These are phyloP conservation scores for Diaporthe capsici DNA, from an alignment of 2,329 filamentous ascomycete genomes.

Conservation along the genomic window DNA sequence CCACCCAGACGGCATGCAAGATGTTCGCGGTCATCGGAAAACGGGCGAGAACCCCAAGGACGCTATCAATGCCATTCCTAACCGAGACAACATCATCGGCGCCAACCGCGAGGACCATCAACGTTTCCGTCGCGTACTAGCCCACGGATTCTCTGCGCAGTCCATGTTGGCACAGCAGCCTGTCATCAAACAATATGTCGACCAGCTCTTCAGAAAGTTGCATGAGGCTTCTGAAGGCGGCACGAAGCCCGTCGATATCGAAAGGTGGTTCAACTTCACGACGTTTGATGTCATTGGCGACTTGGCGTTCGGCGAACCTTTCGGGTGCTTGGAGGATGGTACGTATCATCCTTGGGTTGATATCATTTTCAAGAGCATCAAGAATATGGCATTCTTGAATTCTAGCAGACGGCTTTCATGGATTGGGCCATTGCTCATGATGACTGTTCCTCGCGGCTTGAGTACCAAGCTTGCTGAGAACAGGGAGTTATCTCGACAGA, in stretches of 20 bases:
- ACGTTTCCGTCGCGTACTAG: conserved; percentile 16
- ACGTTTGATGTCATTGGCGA: conserved; percentile 53
- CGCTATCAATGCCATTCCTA: neutral
- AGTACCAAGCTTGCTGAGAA: conserved; percentile 9
- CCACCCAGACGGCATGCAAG: conserved; percentile 14
- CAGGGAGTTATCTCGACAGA: conserved; percentile 7
- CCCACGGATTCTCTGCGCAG: conserved; percentile 29
- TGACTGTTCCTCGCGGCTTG: conserved; percentile 18
- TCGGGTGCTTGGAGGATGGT: conserved; percentile 51
- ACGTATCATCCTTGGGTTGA: conserved; percentile 48
- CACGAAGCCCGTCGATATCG: conserved; percentile 45
- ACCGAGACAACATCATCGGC: conserved; percentile 16
- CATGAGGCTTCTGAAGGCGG: conserved; percentile 36
- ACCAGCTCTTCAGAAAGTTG: conserved; percentile 19
- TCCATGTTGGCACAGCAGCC: conserved; percentile 20
- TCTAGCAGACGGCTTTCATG: neutral
- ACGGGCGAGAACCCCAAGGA: conserved; percentile 27
- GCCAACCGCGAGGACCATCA: conserved; percentile 18
- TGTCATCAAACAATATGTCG: conserved; percentile 15
- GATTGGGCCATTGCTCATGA: conserved; percentile 16
- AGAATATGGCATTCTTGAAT: conserved; percentile 37
- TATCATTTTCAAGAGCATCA: conserved; percentile 27
- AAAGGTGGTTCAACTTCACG: conserved; percentile 54
- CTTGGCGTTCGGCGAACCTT: conserved; percentile 58
- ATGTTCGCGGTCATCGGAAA: conserved; percentile 23